Evolutionary conservation across 805 yeast species (phyloP).

Genomic region (Kodamaea restingae): DNA sequence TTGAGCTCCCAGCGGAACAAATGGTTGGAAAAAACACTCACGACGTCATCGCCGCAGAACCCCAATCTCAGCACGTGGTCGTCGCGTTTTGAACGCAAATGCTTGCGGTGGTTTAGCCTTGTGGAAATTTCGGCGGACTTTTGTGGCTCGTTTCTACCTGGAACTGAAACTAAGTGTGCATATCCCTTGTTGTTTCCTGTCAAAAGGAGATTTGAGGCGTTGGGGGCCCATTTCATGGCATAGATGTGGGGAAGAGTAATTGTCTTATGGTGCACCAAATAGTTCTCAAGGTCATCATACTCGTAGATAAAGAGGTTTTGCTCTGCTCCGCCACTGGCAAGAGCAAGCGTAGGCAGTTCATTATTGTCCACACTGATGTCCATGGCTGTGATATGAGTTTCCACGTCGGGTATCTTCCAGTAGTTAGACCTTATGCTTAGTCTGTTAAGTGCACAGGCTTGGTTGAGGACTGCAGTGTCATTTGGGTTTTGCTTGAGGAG

Average conservation of each 20-base stretch:
- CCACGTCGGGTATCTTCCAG: constrained; percentile 43
- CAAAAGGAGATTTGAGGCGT: constrained; percentile 39
- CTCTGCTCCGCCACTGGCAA: constrained; percentile 44
- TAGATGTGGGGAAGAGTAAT: constrained; percentile 54
- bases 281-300: constrained; percentile 35
- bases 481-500: constrained; percentile 24
- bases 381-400: constrained; percentile 45
- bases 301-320: constrained; percentile 52
- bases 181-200: constrained; percentile 77
- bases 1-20: constrained; percentile 72
- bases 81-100: constrained; percentile 33
- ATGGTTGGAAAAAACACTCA: constrained; percentile 64
- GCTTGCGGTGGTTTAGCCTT: constrained; percentile 75
- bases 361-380: constrained; percentile 18
- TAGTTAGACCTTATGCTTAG: constrained; percentile 41
- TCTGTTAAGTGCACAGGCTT: constrained; percentile 39
- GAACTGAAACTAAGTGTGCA: constrained; percentile 68
- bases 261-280: constrained; percentile 55
- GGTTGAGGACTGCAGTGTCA: constrained; percentile 35
- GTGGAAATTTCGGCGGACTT: constrained; percentile 69
- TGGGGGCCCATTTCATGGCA: constrained; percentile 50
- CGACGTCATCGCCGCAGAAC: constrained; percentile 41
- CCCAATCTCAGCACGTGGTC: constrained; percentile 27
- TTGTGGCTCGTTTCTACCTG: constrained; percentile 38
- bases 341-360: constrained; percentile 43